Percentiles rank a stretch among this genome's conserved stretches.
phyloP scores from a whole-genome alignment of 805 yeast species.

The Millerago galiae region DNA sequence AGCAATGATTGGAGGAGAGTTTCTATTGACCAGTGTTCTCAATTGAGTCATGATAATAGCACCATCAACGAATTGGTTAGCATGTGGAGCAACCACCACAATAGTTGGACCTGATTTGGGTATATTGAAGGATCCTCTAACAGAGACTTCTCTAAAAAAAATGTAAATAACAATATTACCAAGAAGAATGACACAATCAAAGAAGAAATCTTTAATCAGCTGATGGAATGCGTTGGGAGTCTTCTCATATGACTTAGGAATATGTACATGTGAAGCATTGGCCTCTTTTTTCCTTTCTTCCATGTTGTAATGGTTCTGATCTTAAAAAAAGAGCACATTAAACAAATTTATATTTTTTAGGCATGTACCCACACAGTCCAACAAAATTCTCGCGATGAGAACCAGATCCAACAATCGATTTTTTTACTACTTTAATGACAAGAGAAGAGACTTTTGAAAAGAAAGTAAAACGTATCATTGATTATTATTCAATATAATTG shows the following conservation, averaged over 20 bases:
- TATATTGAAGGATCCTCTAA: conserved; percentile 61
- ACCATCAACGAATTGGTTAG: conserved; percentile 83
- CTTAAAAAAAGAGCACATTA: too few relatives aligned
- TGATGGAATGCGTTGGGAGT: not conserved
- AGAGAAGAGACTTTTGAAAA: too few relatives aligned
- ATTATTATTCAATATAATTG: not conserved
- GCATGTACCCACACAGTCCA: not conserved
- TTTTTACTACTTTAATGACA: not conserved
- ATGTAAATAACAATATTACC: conserved; percentile 23
- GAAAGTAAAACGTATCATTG: too few relatives aligned
- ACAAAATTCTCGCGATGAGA: not conserved
- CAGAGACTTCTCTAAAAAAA: conserved; percentile 69
- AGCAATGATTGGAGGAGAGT: conserved; percentile 77
- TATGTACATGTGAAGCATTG: conserved; percentile 8
- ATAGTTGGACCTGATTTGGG: conserved; percentile 63
- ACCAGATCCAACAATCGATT: not conserved
- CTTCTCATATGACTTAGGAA: conserved; percentile 9
- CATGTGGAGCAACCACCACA: conserved; percentile 78
- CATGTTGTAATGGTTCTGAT: not conserved
- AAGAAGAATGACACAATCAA: conserved; percentile 16
- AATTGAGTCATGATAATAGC: conserved; percentile 74
- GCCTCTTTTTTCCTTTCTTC: not conserved
- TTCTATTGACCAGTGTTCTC: conserved; percentile 52
- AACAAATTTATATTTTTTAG: not conserved
- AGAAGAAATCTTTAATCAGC: conserved; percentile 13